phyloP scores from a whole-genome alignment of 139 green algal species.

The Closterium sp. region DNA sequence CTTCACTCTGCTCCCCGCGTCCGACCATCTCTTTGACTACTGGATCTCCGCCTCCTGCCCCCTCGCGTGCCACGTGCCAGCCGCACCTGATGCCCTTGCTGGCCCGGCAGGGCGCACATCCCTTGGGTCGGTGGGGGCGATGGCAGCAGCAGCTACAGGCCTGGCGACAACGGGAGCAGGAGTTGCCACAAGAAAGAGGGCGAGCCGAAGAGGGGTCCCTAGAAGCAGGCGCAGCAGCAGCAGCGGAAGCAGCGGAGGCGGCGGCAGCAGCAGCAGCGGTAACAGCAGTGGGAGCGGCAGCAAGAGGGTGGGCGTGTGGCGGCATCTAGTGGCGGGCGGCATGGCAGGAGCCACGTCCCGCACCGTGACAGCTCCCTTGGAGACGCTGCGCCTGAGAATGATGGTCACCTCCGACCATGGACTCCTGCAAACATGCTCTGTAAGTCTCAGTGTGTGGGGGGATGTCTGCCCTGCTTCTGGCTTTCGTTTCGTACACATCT shows the following conservation, averaged over 20 bases:
- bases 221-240: neutral
- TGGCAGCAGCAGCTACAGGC: neutral
- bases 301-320: constrained; percentile 21
- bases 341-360: constrained; percentile 70
- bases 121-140: too few species aligned
- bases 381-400: constrained; percentile 71
- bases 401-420: constrained; percentile 42
- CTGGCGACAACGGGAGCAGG: neutral
- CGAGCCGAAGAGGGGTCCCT: neutral
- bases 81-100: too few species aligned
- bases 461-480: too few species aligned
- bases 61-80: constrained; percentile 22
- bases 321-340: constrained; percentile 76
- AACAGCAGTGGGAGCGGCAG: neutral
- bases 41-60: constrained; percentile 39
- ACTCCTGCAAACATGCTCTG: constrained; percentile 54
- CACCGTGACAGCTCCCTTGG: constrained; percentile 75
- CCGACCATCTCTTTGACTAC: constrained; percentile 41
- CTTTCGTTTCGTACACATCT: too few species aligned
- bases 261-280: neutral
- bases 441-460: too few species aligned
- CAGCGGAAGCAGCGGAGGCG: neutral
- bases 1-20: constrained; percentile 46
- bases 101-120: too few species aligned
- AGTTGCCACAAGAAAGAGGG: neutral